These are phyloP conservation scores for Dryadomyces quercus-mongolicae DNA, from an alignment of 2,329 filamentous ascomycete species.

Conservation along the genomic window DNA sequence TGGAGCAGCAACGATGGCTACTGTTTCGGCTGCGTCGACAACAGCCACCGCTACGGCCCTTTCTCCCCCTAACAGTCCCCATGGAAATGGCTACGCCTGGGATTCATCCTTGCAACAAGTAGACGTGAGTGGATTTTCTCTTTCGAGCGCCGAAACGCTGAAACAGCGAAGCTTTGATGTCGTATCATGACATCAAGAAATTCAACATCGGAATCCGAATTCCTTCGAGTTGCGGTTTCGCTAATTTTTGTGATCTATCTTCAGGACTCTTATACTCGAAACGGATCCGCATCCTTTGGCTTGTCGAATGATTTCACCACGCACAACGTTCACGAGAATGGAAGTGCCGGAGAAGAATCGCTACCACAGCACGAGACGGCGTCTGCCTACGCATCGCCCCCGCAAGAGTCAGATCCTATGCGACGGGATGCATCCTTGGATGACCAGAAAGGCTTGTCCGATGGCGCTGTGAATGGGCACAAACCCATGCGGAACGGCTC, in stretches of 20 bases:
- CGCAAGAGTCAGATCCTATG: not conserved
- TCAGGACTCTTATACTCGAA: not conserved
- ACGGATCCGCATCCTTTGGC: not conserved
- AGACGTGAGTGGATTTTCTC: slow-evolving; percentile 11
- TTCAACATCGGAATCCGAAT: not conserved
- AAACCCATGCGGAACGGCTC: slow-evolving; percentile 1
- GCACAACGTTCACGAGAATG: not conserved
- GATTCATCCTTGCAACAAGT: slow-evolving; percentile 4
- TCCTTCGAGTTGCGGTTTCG: not conserved
- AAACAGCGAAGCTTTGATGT: too few relatives aligned
- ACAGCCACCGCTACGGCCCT: slow-evolving; percentile 23
- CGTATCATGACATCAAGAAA: not conserved
- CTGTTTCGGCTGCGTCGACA: slow-evolving; percentile 35
- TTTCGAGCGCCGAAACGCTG: too few relatives aligned
- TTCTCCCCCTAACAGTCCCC: slow-evolving; percentile 35
- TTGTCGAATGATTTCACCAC: not conserved
- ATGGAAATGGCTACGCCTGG: slow-evolving; percentile 29
- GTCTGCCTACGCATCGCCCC: not conserved
- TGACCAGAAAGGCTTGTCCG: slow-evolving; percentile 24
- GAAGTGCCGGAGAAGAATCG: not conserved
- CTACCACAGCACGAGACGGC: not conserved
- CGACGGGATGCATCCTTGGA: not conserved
- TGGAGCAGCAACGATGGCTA: slow-evolving; percentile 30
- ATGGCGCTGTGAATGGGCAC: slow-evolving; percentile 33
- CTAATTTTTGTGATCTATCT: not conserved